A percentile compares a stretch with the other conserved stretches of the same genome.
Conservation (phyloP, 208 protist species). For the Sergeia podlipaevii region DNA sequence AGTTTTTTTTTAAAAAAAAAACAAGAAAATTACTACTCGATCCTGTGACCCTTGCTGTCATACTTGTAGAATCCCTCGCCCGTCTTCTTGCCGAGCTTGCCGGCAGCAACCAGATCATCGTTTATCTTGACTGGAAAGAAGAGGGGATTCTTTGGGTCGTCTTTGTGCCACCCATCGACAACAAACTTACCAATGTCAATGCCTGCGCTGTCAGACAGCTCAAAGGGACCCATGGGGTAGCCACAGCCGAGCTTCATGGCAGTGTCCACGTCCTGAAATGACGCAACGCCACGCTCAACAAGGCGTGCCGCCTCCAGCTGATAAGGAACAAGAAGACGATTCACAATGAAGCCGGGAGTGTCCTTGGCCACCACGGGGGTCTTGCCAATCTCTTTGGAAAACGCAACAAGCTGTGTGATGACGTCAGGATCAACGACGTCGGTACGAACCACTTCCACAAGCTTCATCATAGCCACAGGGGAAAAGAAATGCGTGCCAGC, state of each 20-base stretch:
- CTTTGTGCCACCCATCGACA: constrained; percentile 61
- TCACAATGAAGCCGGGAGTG: constrained; percentile 89
- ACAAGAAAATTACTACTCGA: constrained; percentile 1
- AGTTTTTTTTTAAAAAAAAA: constrained; percentile 10
- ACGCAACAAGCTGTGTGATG: constrained; percentile 39
- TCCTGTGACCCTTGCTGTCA: constrained; percentile 23
- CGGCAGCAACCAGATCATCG: constrained; percentile 47
- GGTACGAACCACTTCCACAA: constrained; percentile 84
- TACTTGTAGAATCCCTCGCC: constrained; percentile 90
- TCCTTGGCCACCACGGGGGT: constrained; percentile 62
- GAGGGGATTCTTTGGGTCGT: constrained; percentile 51
- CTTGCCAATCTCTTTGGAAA: constrained; percentile 61
- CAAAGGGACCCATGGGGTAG: constrained; percentile 90
- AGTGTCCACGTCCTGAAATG: constrained; percentile 73
- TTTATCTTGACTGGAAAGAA: constrained; percentile 58
- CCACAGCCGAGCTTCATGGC: constrained; percentile 89
- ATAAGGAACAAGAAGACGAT: constrained; percentile 85
- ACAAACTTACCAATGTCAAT: constrained; percentile 73
- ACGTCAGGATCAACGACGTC: constrained; percentile 46
- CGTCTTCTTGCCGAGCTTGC: constrained; percentile 85
- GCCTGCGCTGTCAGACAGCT: constrained; percentile 71
- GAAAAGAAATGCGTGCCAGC: constrained; percentile 90
- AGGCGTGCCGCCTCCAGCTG: constrained; percentile 72
- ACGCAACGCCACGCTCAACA: constrained; percentile 76
- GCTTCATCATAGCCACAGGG: constrained; percentile 88